These are phyloP conservation scores for Trichophyton verrucosum DNA, from an alignment of 2,329 filamentous ascomycete species.

Conservation along the genomic window DNA sequence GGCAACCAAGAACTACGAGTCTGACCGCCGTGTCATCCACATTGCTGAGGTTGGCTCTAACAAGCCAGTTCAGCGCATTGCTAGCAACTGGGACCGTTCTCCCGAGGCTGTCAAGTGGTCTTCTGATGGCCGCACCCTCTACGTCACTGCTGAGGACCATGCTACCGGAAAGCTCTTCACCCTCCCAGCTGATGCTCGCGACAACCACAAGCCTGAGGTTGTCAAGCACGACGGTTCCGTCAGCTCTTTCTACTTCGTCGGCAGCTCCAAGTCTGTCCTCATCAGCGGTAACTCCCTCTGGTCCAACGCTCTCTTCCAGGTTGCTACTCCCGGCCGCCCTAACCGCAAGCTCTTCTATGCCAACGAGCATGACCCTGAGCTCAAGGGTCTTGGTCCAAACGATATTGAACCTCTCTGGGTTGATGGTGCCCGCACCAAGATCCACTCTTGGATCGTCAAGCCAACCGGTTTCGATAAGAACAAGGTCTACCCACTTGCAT, in stretches of 20 bases:
- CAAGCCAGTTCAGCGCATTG: slow-evolving; percentile 27
- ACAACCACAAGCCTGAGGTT: slow-evolving; percentile 24
- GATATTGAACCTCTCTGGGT: slow-evolving; percentile 29
- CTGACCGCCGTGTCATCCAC: slow-evolving; percentile 51
- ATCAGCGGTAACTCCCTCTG: slow-evolving; percentile 26
- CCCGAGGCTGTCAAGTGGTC: slow-evolving; percentile 41
- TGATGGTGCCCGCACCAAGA: slow-evolving; percentile 27
- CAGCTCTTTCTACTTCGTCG: slow-evolving; percentile 20
- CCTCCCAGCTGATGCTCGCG: slow-evolving; percentile 22
- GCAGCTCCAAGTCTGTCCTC: slow-evolving; percentile 21
- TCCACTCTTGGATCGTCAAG: slow-evolving; percentile 31
- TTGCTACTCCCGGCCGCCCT: slow-evolving; percentile 20
- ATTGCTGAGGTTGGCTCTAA: slow-evolving; percentile 26
- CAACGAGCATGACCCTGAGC: slow-evolving; percentile 29
- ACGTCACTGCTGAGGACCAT: slow-evolving; percentile 60
- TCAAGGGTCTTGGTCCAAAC: slow-evolving; percentile 24
- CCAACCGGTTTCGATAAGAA: slow-evolving; percentile 49
- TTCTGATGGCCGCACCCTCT: slow-evolving; percentile 47
- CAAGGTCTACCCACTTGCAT: slow-evolving; percentile 66
- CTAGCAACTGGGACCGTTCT: slow-evolving; percentile 41
- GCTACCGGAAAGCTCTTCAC: slow-evolving; percentile 40
- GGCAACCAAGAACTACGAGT: slow-evolving; percentile 64
- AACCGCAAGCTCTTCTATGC: slow-evolving; percentile 24
- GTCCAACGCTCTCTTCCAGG: slow-evolving; percentile 26
- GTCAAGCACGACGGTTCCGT: slow-evolving; percentile 27